Conservation (phyloP, 768 basidiomycete species). For the Hortiboletus flavorubellus region DNA sequence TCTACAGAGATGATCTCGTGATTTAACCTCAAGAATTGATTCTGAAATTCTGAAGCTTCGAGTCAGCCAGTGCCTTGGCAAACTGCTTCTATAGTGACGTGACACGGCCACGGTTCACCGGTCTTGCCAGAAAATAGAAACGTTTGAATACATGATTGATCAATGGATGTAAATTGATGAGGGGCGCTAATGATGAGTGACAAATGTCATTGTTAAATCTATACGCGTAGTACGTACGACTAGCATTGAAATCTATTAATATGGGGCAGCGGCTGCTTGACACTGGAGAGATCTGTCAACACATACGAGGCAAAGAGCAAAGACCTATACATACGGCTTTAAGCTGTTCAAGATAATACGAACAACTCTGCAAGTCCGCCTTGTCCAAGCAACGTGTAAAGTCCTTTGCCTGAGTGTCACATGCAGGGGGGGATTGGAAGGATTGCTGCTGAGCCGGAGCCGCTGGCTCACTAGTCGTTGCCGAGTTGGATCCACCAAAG, state of each 20-base stretch:
- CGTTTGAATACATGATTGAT: neutral
- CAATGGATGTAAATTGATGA: slow-evolving; percentile 1
- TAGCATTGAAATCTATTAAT: slow-evolving; percentile 30
- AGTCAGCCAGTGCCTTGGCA: neutral
- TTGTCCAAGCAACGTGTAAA: slow-evolving; percentile 85
- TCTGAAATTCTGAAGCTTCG: neutral
- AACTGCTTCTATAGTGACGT: neutral
- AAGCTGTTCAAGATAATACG: slow-evolving; percentile 85
- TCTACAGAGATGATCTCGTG: no score
- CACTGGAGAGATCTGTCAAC: slow-evolving; percentile 42
- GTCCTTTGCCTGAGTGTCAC: slow-evolving; percentile 82
- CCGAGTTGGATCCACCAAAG: slow-evolving; percentile 63
- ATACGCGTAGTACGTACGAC: neutral
- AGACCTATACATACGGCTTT: slow-evolving; percentile 62
- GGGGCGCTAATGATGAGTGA: neutral
- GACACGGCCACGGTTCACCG: neutral
- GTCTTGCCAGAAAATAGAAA: neutral
- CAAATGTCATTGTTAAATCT: slow-evolving; percentile 8
- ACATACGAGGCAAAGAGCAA: slow-evolving; percentile 1
- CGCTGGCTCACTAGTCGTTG: slow-evolving; percentile 45
- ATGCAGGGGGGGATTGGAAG: slow-evolving; percentile 47
- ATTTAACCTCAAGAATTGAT: neutral
- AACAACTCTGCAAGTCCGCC: slow-evolving; percentile 73
- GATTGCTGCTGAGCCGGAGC: slow-evolving; percentile 46
- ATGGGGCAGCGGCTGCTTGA: slow-evolving; percentile 69